Evolutionary conservation across 2,329 filamentous ascomycete genomes (phyloP).

Genomic region (Verticillium isaacii): DNA sequence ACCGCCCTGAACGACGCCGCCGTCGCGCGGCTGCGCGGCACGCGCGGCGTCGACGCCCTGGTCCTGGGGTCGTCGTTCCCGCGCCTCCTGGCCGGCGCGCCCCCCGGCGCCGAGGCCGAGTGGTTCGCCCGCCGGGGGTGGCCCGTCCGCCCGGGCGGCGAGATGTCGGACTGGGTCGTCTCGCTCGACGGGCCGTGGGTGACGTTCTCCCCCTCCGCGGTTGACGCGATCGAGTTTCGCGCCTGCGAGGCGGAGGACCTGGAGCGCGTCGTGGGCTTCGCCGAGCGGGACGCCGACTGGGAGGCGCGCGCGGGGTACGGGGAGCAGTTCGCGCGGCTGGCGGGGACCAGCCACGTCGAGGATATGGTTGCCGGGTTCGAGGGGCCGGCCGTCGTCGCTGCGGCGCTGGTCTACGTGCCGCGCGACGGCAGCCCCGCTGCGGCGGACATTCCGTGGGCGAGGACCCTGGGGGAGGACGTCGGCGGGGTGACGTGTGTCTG

Average conservation of each 20-base stretch:
- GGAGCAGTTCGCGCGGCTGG: constrained; percentile 51
- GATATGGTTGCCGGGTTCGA: constrained; percentile 52
- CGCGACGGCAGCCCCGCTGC: constrained; percentile 39
- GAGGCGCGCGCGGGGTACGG: constrained; percentile 52
- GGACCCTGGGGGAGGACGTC: constrained; percentile 42
- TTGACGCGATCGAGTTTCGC: constrained; percentile 35
- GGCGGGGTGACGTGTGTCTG: constrained; percentile 59
- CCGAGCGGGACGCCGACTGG: constrained; percentile 39
- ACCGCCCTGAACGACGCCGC: constrained; percentile 48
- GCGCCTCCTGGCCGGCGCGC: constrained; percentile 50
- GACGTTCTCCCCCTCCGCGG: constrained; percentile 28
- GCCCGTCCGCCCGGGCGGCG: constrained; percentile 36
- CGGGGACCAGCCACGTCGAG: constrained; percentile 39
- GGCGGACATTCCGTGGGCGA: constrained; percentile 52
- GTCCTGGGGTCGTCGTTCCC: constrained; percentile 57
- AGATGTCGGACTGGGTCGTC: constrained; percentile 46
- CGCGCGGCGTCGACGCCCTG: constrained; percentile 46
- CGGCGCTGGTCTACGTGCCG: constrained; percentile 49
- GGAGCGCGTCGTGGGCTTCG: constrained; percentile 41
- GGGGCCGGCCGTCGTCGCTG: constrained; percentile 42
- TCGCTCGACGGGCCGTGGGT: constrained; percentile 44
- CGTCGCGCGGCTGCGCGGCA: constrained; percentile 40
- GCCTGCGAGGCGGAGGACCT: constrained; percentile 41
- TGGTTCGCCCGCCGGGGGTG: constrained; percentile 54
- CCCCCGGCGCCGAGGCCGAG: constrained; percentile 32